phyloP scores from a whole-genome alignment of 768 basidiomycete species.

The Auricularia sp. region DNA sequence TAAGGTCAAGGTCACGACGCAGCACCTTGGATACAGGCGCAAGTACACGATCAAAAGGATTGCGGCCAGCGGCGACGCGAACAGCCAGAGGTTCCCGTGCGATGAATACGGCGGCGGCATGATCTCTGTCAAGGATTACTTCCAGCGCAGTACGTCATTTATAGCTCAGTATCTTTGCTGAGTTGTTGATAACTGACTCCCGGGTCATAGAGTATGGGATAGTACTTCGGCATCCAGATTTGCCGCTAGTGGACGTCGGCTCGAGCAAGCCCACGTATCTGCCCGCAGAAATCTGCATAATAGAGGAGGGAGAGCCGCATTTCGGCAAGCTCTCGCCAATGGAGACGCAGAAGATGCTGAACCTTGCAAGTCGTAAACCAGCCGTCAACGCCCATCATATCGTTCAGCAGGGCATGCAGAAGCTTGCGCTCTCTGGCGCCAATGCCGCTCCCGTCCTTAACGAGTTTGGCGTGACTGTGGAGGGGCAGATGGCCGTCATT shows the following conservation, averaged over 20 bases:
- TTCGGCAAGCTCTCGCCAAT: slow-evolving; percentile 46
- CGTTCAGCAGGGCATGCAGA: slow-evolving; percentile 43
- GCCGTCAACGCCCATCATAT: slow-evolving; percentile 48
- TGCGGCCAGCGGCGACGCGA: slow-evolving; percentile 28
- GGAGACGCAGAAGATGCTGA: slow-evolving; percentile 61
- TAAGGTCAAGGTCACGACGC: slow-evolving; percentile 54
- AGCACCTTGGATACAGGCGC: slow-evolving; percentile 48
- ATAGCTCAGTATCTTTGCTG: background rate
- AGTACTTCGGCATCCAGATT: slow-evolving; percentile 31
- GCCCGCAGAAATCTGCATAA: slow-evolving; percentile 64
- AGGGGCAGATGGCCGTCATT: slow-evolving; percentile 46
- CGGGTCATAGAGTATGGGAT: slow-evolving; percentile 44
- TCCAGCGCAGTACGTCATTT: slow-evolving; percentile 41
- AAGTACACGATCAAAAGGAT: slow-evolving; percentile 59
- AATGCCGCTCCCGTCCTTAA: slow-evolving; percentile 23
- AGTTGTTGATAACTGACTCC: background rate
- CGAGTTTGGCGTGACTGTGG: slow-evolving; percentile 50
- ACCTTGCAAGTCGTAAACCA: slow-evolving; percentile 54
- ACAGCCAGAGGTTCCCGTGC: slow-evolving; percentile 41
- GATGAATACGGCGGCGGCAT: slow-evolving; percentile 38
- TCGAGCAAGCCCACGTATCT: slow-evolving; percentile 35
- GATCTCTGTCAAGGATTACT: slow-evolving; percentile 50
- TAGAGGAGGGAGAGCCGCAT: slow-evolving; percentile 37
- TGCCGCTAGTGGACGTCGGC: slow-evolving; percentile 49
- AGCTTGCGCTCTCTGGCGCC: slow-evolving; percentile 33